A percentile compares a stretch with the other conserved stretches of the same genome.
Evolutionary conservation across 2,329 filamentous ascomycete species (phyloP).

Genomic region (Orbilia quercus): DNA sequence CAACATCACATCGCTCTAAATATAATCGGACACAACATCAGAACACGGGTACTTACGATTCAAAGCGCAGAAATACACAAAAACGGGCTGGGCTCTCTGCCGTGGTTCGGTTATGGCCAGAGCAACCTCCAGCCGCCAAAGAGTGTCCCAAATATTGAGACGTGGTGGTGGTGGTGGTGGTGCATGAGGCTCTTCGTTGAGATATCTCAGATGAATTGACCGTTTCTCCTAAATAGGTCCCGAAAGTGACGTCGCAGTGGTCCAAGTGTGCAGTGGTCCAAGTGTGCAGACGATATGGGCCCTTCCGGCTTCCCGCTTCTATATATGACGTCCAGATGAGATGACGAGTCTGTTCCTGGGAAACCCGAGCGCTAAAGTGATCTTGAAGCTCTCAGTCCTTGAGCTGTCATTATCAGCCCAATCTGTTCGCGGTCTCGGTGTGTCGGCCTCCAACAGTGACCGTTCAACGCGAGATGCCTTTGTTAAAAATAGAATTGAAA

Average conservation of each 20-base stretch:
- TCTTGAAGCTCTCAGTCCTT: constrained; percentile 13
- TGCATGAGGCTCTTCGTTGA: constrained; percentile 34
- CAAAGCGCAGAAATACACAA: neutral
- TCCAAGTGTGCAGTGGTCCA: constrained; percentile 23
- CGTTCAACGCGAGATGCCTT: constrained; percentile 19
- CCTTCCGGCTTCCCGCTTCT: constrained; percentile 48
- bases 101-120: neutral
- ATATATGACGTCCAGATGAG: constrained; percentile 25
- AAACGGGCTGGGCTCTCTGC: neutral
- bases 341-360: too few species aligned
- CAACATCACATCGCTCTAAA: too few species aligned
- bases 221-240: constrained; percentile 14
- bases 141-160: constrained; percentile 14
- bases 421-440: constrained; percentile 4
- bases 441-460: constrained; percentile 41
- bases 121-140: constrained; percentile 23
- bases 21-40: neutral
- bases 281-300: constrained; percentile 9
- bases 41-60: neutral
- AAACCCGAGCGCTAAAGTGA: constrained; percentile 44
- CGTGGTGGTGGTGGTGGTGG: constrained; percentile 6
- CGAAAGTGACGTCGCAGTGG: constrained; percentile 32
- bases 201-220: constrained; percentile 37
- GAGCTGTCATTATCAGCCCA: constrained; percentile 38
- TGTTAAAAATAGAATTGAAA: constrained; percentile 52